A percentile compares a stretch with the other conserved stretches of the same genome.
These are phyloP conservation scores for Serendipita vermifera DNA, from an alignment of 768 basidiomycete species.

Conservation along the genomic window DNA sequence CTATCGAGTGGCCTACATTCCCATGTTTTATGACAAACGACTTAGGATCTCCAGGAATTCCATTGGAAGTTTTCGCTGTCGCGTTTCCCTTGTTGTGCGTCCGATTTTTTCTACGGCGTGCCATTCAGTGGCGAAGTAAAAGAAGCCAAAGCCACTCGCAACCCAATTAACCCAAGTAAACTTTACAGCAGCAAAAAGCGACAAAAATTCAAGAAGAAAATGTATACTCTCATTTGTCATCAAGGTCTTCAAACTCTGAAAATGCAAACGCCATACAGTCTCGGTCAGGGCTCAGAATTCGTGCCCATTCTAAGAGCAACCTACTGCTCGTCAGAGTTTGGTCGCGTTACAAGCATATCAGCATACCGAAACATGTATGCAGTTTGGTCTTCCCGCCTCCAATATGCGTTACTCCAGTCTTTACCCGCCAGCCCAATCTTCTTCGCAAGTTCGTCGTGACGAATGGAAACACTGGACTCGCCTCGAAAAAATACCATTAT, in stretches of 20 bases:
- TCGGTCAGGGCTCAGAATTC: conserved; percentile 37
- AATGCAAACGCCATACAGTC: conserved; percentile 26
- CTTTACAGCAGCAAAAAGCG: too few relatives aligned
- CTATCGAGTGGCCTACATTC: conserved; percentile 71
- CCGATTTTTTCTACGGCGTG: conserved; percentile 60
- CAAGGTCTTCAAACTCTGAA: neutral
- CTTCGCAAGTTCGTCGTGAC: conserved; percentile 45
- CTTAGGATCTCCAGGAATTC: conserved; percentile 46
- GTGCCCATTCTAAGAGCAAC: conserved; percentile 41
- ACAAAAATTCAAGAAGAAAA: too few relatives aligned
- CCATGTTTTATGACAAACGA: conserved; percentile 97
- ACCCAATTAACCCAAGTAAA: neutral
- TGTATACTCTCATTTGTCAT: too few relatives aligned
- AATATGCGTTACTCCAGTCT: conserved; percentile 43
- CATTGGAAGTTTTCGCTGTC: conserved; percentile 23
- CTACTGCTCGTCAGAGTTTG: conserved; percentile 21
- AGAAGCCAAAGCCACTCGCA: neutral
- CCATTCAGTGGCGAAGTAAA: conserved; percentile 33
- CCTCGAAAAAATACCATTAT: conserved; percentile 62
- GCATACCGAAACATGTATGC: conserved; percentile 47
- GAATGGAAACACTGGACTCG: conserved; percentile 34
- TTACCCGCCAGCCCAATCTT: conserved; percentile 45
- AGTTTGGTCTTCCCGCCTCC: conserved; percentile 47
- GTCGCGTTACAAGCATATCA: neutral
- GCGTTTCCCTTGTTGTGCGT: conserved; percentile 60